Conservation (phyloP, 2,329 filamentous ascomycete species). For the Colletotrichum siamense region DNA sequence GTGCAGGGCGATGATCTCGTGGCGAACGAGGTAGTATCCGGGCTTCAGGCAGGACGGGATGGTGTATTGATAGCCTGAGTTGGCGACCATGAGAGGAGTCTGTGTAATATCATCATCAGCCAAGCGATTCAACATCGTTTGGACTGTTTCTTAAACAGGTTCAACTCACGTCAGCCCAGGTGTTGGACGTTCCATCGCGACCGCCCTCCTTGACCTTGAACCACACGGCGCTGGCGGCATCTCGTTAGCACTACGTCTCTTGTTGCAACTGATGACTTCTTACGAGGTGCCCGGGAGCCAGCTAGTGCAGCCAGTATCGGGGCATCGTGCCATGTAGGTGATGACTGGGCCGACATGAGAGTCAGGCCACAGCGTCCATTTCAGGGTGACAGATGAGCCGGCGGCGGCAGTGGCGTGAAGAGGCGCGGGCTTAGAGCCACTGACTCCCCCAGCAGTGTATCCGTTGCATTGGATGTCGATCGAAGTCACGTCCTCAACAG, state of each 20-base stretch:
- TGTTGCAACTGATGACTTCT: constrained; percentile 29
- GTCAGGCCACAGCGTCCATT: constrained; percentile 59
- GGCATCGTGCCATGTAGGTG: constrained; percentile 66
- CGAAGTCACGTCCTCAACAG: constrained; percentile 56
- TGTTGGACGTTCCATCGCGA: constrained; percentile 53
- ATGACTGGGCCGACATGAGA: constrained; percentile 59
- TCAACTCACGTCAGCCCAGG: constrained; percentile 47
- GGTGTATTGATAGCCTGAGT: constrained; percentile 53
- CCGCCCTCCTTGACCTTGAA: constrained; percentile 60
- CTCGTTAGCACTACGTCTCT: constrained; percentile 18
- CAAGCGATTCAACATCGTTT: not conserved
- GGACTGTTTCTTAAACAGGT: not conserved
- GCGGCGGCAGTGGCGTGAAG: constrained; percentile 59
- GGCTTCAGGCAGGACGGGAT: constrained; percentile 57
- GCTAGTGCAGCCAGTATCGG: constrained; percentile 53
- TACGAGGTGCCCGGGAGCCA: constrained; percentile 46
- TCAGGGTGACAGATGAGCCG: constrained; percentile 57
- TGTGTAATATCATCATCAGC: constrained; percentile 17
- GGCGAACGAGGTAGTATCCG: constrained; percentile 63
- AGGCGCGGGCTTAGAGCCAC: constrained; percentile 55
- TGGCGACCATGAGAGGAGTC: constrained; percentile 48
- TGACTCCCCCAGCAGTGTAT: constrained; percentile 51
- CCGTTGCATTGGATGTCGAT: constrained; percentile 64
- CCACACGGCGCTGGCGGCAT: constrained; percentile 48
- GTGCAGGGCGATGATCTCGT: constrained; percentile 63